Conservation (phyloP, 495 filamentous ascomycete genomes). For the Evernia prunastri region DNA sequence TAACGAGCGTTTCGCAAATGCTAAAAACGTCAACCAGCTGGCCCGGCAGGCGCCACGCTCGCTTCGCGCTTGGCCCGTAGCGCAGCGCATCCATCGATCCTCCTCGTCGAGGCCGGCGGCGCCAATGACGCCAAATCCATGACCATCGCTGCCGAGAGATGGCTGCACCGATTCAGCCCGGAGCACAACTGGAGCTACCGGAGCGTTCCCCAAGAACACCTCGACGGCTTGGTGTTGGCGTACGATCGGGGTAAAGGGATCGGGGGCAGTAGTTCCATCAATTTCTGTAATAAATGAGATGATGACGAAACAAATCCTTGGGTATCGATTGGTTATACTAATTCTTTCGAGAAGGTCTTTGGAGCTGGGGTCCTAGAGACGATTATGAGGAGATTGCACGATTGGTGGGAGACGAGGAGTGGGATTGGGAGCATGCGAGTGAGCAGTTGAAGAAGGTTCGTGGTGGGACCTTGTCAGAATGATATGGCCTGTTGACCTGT, state of each 20-base stretch:
- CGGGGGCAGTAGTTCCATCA: no score
- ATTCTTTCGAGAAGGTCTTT: neutral
- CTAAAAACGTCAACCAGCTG: no score
- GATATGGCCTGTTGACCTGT: no score
- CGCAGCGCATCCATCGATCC: neutral
- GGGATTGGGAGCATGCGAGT: conserved; percentile 2
- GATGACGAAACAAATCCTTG: no score
- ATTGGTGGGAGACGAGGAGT: neutral
- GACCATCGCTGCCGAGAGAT: conserved; percentile 3
- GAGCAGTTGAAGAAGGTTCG: neutral
- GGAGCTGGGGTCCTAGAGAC: conserved; percentile 4
- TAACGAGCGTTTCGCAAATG: no score
- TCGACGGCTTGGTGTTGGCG: no score
- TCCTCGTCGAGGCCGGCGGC: conserved; percentile 3
- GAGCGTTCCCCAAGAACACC: no score
- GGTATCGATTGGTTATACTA: no score
- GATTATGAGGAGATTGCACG: neutral
- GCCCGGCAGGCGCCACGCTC: neutral
- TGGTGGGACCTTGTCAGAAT: no score
- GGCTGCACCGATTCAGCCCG: neutral
- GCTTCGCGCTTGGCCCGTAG: conserved; percentile 2
- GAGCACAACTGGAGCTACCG: neutral
- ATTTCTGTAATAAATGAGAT: no score
- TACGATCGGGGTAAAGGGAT: no score
- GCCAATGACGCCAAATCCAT: neutral